phyloP scores from a whole-genome alignment of 148 eudicot genomes.

The Heliamphora exappendiculata region DNA sequence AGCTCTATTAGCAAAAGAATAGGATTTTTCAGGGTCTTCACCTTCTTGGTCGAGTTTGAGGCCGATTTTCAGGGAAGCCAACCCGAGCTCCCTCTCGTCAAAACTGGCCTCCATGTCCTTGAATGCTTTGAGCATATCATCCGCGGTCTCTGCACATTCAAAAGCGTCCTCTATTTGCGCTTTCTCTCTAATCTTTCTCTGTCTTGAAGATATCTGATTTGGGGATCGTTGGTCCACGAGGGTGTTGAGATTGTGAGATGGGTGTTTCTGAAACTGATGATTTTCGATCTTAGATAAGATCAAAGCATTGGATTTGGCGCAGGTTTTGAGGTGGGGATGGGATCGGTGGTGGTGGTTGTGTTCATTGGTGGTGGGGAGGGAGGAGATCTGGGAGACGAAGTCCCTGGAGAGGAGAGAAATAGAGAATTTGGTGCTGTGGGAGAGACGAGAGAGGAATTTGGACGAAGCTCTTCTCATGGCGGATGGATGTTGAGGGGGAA shows the following conservation, averaged over 20 bases:
- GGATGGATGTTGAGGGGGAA: not conserved
- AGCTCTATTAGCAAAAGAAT: slow-evolving; percentile 68
- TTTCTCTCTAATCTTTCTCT: slow-evolving; percentile 53
- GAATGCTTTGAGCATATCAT: slow-evolving; percentile 69
- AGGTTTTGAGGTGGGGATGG: slow-evolving; percentile 24
- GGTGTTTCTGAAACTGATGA: slow-evolving; percentile 20
- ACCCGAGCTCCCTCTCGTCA: slow-evolving; percentile 64
- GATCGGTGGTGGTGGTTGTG: slow-evolving; percentile 19
- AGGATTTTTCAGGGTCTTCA: slow-evolving; percentile 60
- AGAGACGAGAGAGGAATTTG: slow-evolving; percentile 28
- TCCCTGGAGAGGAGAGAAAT: slow-evolving; percentile 23
- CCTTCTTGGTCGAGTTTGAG: slow-evolving; percentile 87
- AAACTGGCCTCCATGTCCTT: slow-evolving; percentile 69
- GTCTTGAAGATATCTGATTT: slow-evolving; percentile 50
- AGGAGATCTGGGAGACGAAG: slow-evolving; percentile 20
- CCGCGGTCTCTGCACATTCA: slow-evolving; percentile 61
- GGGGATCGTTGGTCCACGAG: slow-evolving; percentile 25
- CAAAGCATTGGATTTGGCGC: slow-evolving; percentile 20
- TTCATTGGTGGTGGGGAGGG: slow-evolving; percentile 19
- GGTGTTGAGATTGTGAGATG: slow-evolving; percentile 45
- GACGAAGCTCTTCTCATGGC: slow-evolving; percentile 77
- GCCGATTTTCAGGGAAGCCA: slow-evolving; percentile 76
- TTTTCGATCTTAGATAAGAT: slow-evolving; percentile 15
- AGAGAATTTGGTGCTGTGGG: slow-evolving; percentile 21
- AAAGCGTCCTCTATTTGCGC: slow-evolving; percentile 61